Conservation (phyloP, 2,329 filamentous ascomycete genomes). For the Trichoderma polysporum region DNA sequence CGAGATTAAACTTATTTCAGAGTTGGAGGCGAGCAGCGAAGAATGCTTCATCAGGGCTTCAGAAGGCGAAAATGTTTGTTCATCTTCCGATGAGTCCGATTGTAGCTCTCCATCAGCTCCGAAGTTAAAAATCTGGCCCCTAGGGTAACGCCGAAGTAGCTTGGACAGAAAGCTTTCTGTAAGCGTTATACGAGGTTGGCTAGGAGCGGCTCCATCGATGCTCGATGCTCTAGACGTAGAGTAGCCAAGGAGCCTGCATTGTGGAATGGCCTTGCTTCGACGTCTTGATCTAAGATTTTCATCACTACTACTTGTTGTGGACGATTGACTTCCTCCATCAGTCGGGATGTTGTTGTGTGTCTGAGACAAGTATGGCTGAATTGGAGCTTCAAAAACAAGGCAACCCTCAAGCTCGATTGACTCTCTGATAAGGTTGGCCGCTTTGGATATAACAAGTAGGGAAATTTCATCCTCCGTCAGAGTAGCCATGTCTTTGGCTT, state of each 20-base stretch:
- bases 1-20: not conserved
- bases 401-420: constrained; percentile 43
- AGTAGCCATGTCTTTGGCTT: not conserved
- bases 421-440: constrained; percentile 44
- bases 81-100: constrained; percentile 32
- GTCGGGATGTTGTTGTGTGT: not conserved
- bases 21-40: not conserved
- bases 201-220: constrained; percentile 31
- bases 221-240: constrained; percentile 37
- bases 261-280: constrained; percentile 9
- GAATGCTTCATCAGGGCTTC: not conserved
- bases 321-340: constrained; percentile 23
- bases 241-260: constrained; percentile 40
- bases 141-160: constrained; percentile 45
- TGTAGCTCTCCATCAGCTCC: constrained; percentile 39
- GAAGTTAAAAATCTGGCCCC: constrained; percentile 48
- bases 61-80: constrained; percentile 3
- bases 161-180: constrained; percentile 41
- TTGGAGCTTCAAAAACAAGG: constrained; percentile 36
- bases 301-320: constrained; percentile 27
- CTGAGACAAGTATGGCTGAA: constrained; percentile 27
- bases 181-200: constrained; percentile 28
- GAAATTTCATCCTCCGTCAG: constrained; percentile 13
- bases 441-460: constrained; percentile 40
- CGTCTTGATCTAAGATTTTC: constrained; percentile 18